Percentiles rank a stretch among this genome's conserved stretches.
These are phyloP conservation scores for Endocladia muricata DNA, from an alignment of 31 red algal species.

Conservation along the genomic window DNA sequence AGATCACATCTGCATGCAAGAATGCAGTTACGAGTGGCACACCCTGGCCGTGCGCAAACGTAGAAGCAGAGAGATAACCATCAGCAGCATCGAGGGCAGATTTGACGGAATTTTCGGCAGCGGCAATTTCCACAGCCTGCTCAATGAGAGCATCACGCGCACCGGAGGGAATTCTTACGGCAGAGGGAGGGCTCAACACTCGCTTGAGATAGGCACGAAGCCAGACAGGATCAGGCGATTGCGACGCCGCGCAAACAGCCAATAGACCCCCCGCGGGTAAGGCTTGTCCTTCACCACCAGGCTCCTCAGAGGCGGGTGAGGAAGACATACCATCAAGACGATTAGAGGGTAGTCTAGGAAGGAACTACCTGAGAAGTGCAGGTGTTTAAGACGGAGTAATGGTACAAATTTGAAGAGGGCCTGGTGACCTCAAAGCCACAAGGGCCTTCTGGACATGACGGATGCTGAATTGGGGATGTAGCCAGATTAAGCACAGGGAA, in stretches of 20 bases:
- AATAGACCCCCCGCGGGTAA: slow-evolving; percentile 54
- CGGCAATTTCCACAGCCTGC: slow-evolving; percentile 39
- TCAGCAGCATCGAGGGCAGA: slow-evolving; percentile 25
- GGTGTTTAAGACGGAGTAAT: too few relatives aligned
- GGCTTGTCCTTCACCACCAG: too few relatives aligned
- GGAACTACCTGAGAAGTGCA: too few relatives aligned
- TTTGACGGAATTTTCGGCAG: slow-evolving; percentile 2
- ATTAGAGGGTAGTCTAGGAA: too few relatives aligned
- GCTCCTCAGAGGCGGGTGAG: too few relatives aligned
- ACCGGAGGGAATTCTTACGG: slow-evolving; percentile 27
- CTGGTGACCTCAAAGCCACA: too few relatives aligned
- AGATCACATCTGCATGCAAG: slow-evolving; percentile 50
- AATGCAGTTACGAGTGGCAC: slow-evolving; percentile 28
- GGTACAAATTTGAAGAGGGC: too few relatives aligned
- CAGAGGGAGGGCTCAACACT: slow-evolving; percentile 20
- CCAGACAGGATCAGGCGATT: slow-evolving; percentile 29
- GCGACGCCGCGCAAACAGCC: slow-evolving; percentile 44
- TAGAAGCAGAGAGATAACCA: slow-evolving; percentile 44
- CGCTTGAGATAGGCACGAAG: slow-evolving; percentile 44
- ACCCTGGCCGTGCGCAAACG: slow-evolving; percentile 22
- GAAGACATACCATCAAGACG: too few relatives aligned
- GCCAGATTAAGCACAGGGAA: too few relatives aligned
- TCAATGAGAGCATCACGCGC: slow-evolving; percentile 42
- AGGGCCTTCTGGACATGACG: too few relatives aligned
- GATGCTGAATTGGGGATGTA: too few relatives aligned